Conservation (phyloP, 176 grass and related monocot genomes). For the Zea luxurians region DNA sequence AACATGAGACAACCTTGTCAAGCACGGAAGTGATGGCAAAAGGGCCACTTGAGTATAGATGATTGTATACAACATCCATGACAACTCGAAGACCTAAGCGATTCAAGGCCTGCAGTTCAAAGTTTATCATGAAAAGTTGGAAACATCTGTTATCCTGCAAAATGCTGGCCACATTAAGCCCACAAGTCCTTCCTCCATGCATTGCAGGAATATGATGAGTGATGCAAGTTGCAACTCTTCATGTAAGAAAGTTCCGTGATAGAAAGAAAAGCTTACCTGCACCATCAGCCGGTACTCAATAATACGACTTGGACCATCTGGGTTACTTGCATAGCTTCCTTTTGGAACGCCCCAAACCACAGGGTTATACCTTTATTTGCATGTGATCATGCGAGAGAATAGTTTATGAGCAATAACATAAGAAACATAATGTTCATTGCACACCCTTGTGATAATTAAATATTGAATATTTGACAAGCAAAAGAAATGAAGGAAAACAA, state of each 20-base stretch:
- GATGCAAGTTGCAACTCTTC: not conserved
- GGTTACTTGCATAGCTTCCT: constrained; percentile 87
- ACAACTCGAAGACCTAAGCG: constrained; percentile 74
- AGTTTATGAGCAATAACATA: not conserved
- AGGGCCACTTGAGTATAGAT: constrained; percentile 77
- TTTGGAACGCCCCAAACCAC: constrained; percentile 89
- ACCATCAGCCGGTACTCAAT: constrained; percentile 88
- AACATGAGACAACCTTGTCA: constrained; percentile 63
- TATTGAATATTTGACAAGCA: not conserved
- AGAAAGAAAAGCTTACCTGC: constrained; percentile 53
- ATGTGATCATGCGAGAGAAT: constrained; percentile 35
- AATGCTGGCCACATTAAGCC: not conserved
- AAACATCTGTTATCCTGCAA: constrained; percentile 21
- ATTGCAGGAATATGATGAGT: not conserved
- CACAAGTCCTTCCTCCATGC: not conserved
- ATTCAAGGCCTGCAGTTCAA: constrained; percentile 71
- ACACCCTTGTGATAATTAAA: constrained; percentile 14
- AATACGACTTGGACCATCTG: constrained; percentile 81
- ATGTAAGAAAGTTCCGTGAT: constrained; percentile 11
- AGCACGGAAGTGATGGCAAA: constrained; percentile 68
- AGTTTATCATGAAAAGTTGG: constrained; percentile 27
- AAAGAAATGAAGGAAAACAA: not conserved
- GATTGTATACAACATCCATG: constrained; percentile 94
- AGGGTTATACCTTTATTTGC: constrained; percentile 79
- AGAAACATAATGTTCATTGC: not conserved